These are phyloP conservation scores for Bromus sterilis DNA, from an alignment of 176 grass and related monocot genomes.

Conservation along the genomic window DNA sequence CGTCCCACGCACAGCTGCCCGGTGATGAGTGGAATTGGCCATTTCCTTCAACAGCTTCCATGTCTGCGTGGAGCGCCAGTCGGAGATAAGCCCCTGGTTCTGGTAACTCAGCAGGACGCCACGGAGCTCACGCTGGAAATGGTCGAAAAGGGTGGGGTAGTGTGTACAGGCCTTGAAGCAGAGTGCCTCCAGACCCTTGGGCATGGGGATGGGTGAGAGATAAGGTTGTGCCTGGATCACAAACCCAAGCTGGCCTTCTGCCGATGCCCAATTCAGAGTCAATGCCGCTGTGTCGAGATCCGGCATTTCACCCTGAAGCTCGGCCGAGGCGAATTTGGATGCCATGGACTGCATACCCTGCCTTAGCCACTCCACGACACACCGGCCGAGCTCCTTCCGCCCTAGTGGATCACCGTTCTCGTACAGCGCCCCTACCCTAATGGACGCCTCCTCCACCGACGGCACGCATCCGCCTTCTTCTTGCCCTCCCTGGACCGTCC, in stretches of 20 bases:
- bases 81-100: constrained; percentile 30
- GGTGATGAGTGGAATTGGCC: constrained; percentile 56
- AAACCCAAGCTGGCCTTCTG: constrained; percentile 46
- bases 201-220: constrained; percentile 74
- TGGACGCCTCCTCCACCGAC: constrained; percentile 59
- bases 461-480: constrained; percentile 48
- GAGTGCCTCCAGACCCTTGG: constrained; percentile 79
- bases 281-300: constrained; percentile 27
- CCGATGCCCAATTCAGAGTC: constrained; percentile 17
- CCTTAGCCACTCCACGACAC: constrained; percentile 67
- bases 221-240: constrained; percentile 81
- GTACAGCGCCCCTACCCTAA: constrained; percentile 62
- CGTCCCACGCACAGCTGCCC: constrained; percentile 37
- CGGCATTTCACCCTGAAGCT: constrained; percentile 59
- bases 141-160: constrained; percentile 86
- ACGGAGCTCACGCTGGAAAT: constrained; percentile 91
- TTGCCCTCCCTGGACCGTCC: constrained; percentile 20
- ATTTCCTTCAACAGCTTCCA: constrained; percentile 88
- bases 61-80: constrained; percentile 44
- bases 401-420: constrained; percentile 73
- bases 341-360: constrained; percentile 94
- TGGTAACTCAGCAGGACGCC: constrained; percentile 44
- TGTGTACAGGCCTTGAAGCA: constrained; percentile 95
- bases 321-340: constrained; percentile 52
- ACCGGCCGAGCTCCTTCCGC: constrained; percentile 69